Evolutionary conservation across 495 filamentous ascomycete genomes (phyloP), one percentile per base, ranked within the genome.

Genomic region (Pseudomonodictys pantanalensis): DNA sequence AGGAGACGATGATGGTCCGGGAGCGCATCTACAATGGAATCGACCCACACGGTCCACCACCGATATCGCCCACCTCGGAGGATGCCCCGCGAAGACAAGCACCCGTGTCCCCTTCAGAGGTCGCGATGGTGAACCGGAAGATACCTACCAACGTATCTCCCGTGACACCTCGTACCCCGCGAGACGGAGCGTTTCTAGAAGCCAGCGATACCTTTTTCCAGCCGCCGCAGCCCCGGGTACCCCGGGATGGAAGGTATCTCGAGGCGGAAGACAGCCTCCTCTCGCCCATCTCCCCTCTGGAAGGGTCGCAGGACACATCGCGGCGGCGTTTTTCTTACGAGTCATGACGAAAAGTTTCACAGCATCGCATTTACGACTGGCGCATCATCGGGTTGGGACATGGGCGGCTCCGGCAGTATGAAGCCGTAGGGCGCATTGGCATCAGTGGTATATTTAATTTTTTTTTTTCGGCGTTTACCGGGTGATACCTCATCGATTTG

Each of bases 21-120:
- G 72, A 75, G 52, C 45, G 56, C 41, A 62, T 57, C 10, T 70
- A 69, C 65, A 75, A 75, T 46, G 72, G 72, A 32, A 65, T 71
- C 7, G 71, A 71, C 30, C 65, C 68, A 10, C 53, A 26, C 11
- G 35, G 35, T 2, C 49, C 30, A 23, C 32, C 50, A n/a, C 2
- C 28, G 12, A 26, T 50, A 28, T 44, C 59, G 25, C 64, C 64
- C 17, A 29, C 22, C 18, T n/a, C 50, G 4, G 59, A 56, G 41
- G 64, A 62, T 22, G 12, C 55, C 9, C 65, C 60, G 17, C 42
- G 54, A 23, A 59, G 65, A 49, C 48, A 50, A 12, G 52, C 49
- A 1, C 58, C 58, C 8, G 39, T 67, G 10, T 63, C 59, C 1
- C 54, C 64, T 12, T 62, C 59, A 12, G 59, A 67, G 26, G 54